Base-by-base conservation (phyloP, 176 grass and related monocot genomes). In the Oryza nivara region DNA sequence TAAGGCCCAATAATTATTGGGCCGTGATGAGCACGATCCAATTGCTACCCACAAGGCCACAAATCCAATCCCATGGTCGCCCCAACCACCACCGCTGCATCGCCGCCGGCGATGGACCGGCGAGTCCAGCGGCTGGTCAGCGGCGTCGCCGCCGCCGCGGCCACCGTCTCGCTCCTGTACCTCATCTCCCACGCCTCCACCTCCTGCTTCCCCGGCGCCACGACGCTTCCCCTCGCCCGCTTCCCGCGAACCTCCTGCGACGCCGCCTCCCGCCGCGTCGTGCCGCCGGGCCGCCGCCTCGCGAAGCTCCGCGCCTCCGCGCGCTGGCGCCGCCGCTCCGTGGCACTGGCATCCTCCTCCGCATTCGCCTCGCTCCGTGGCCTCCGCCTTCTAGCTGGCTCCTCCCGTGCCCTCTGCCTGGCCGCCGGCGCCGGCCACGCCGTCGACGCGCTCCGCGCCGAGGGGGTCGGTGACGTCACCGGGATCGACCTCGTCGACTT, bases 191-290 rank as follows among this genome's bases (percentile, higher is more conserved):
- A 83, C 40, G 74, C 69, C 36, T 92, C 90, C 76, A n/a, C 49
- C 41, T 58, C 80, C 77, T 88, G 83, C 80, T 83, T 79, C 75
- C 10, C 75, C 11, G 3, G n/a, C 17, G 2, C 13, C 20, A 22
- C 34, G 60, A 80, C 82, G n/a, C 77, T 80, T 73, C 25, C 89
- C 69, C 52, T 51, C 15, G 44, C 41, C 35, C 75, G 51, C 3
- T 90, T 85, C 73, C 95, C 87, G 14, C 66, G 52, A 80, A 90
- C 83, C 54, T 93, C 95, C 25, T 98, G 95, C 89, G 95, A 95
- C 4, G 87, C 87, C 58, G 87, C 91, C 67, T 84, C 92, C 56
- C 92, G 95, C 46, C 83, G 81, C 30, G 71, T 95, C 63, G 44
- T 89, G 52, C 44, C 84, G n/a, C 89, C 87, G 9, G 91, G 88